phyloP scores from a whole-genome alignment of 2,329 filamentous ascomycete genomes.

The Fusarium staphyleae region DNA sequence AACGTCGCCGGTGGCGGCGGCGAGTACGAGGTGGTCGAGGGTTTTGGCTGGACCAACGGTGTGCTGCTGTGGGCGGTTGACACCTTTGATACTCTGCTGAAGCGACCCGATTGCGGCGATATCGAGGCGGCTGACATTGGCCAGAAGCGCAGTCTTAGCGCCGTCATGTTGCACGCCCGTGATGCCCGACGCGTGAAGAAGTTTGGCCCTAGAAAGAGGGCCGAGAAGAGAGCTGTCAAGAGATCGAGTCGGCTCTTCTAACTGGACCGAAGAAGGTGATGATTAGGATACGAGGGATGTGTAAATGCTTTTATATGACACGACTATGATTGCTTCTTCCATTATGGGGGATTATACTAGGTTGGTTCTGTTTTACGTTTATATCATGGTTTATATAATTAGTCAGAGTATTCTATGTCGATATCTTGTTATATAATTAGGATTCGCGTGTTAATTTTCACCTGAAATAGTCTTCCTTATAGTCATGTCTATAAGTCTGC shows the following conservation, averaged over 20 bases:
- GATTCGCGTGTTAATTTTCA: no score
- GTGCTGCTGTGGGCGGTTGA: conserved; percentile 72
- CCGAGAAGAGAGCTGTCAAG: conserved; percentile 18
- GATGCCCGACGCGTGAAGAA: conserved; percentile 59
- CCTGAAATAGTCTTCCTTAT: no score
- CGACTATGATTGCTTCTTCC: conserved; percentile 1
- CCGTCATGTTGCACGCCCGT: conserved; percentile 55
- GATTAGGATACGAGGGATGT: conserved; percentile 3
- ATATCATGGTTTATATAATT: no score
- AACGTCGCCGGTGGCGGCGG: conserved; percentile 70
- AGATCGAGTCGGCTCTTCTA: conserved; percentile 25
- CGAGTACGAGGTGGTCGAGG: conserved; percentile 73
- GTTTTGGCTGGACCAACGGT: conserved; percentile 75
- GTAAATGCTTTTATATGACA: background rate
- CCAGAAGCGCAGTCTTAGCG: conserved; percentile 47
- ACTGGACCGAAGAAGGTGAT: background rate
- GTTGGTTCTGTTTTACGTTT: background rate
- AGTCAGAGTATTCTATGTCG: no score
- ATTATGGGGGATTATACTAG: background rate
- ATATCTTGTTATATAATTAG: no score
- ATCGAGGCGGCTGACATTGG: conserved; percentile 52
- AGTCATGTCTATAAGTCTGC: no score
- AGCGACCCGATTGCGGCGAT: conserved; percentile 62
- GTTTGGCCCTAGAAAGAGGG: conserved; percentile 47
- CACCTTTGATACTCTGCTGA: conserved; percentile 63